Percentiles rank a stretch among this genome's conserved stretches.
Conservation (phyloP, 2,329 filamentous ascomycete species). For the Fusarium bactridioides region DNA sequence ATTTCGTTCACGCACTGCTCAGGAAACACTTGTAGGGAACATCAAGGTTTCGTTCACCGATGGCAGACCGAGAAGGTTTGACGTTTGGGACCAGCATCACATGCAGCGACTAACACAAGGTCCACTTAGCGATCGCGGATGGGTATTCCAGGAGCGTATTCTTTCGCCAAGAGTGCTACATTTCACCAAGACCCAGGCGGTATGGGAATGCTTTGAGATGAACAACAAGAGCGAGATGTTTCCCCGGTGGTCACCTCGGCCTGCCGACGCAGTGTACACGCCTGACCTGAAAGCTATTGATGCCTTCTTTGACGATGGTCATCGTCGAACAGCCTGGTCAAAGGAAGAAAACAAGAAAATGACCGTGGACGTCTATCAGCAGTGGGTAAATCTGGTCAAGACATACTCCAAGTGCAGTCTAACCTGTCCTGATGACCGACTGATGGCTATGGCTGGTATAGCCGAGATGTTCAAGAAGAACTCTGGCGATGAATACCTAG, state of each 20-base stretch:
- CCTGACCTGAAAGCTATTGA: neutral
- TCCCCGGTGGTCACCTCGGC: neutral
- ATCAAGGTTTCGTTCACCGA: neutral
- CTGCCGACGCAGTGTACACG: neutral
- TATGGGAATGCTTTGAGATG: neutral
- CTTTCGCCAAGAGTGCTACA: neutral
- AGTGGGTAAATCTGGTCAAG: neutral
- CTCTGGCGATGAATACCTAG: neutral
- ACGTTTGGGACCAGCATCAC: neutral
- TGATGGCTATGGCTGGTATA: neutral
- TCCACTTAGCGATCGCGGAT: neutral
- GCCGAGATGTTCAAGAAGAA: neutral
- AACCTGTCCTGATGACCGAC: neutral
- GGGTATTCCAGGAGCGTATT: neutral
- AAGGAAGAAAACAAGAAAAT: neutral
- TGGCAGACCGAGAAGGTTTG: neutral
- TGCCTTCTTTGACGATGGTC: neutral
- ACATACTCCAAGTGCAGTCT: neutral
- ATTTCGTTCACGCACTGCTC: accelerated
- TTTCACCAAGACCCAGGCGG: neutral
- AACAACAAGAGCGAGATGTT: neutral
- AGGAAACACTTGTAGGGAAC: neutral
- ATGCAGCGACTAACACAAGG: neutral
- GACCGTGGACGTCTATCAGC: neutral
- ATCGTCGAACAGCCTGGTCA: neutral